Evolutionary conservation across 345 rosid genomes (phyloP).

Genomic region (Adansonia digitata): DNA sequence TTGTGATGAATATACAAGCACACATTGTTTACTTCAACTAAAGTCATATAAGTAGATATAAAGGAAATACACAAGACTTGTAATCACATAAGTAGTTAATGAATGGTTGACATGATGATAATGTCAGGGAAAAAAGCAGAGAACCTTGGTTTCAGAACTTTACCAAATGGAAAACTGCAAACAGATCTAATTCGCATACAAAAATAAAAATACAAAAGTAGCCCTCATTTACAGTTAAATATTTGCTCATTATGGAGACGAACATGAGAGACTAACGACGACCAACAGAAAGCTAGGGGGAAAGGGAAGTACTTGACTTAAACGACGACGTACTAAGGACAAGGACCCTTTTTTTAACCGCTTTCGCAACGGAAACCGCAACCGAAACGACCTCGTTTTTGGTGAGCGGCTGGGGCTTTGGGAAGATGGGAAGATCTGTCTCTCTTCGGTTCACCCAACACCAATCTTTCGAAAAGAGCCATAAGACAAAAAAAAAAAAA

Average conservation of each 20-base stretch:
- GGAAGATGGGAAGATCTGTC: slow-evolving; percentile 8
- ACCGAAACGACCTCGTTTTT: slow-evolving; percentile 25
- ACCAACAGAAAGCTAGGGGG: neutral
- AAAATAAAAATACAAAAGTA: too few relatives aligned
- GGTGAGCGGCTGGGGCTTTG: slow-evolving; percentile 5
- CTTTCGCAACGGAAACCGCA: neutral
- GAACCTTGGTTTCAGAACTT: too few relatives aligned
- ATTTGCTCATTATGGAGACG: too few relatives aligned
- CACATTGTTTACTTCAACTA: neutral
- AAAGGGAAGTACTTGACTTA: neutral
- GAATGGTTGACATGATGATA: too few relatives aligned
- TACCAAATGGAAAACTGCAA: too few relatives aligned
- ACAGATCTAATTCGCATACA: too few relatives aligned
- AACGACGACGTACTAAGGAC: slow-evolving; percentile 20
- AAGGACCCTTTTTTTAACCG: slow-evolving; percentile 1
- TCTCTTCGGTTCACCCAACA: slow-evolving; percentile 36
- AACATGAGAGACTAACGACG: too few relatives aligned
- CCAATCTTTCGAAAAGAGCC: slow-evolving; percentile 27
- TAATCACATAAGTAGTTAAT: too few relatives aligned
- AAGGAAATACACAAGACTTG: too few relatives aligned
- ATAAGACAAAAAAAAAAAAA: neutral
- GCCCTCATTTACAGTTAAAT: too few relatives aligned
- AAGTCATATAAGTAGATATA: neutral
- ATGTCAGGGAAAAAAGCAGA: too few relatives aligned
- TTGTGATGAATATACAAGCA: neutral